Conservation (phyloP, 768 basidiomycete species). For the Mrakia gelida region DNA sequence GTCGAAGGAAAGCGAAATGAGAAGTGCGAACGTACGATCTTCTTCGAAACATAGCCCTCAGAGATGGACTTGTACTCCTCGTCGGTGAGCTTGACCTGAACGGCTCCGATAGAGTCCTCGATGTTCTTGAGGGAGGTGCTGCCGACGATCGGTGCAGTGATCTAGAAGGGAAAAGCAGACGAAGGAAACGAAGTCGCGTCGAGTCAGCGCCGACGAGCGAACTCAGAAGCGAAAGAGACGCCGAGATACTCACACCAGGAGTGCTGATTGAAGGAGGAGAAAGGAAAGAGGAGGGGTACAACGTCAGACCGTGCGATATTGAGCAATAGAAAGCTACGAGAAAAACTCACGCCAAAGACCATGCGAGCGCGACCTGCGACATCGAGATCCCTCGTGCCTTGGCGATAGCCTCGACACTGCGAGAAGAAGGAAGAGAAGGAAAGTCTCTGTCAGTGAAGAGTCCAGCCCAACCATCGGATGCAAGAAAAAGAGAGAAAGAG, state of each 20-base stretch:
- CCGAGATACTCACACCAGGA: too few relatives aligned
- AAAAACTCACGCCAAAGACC: constrained; percentile 53
- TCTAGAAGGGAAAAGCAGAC: constrained; percentile 40
- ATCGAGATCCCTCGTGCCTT: constrained; percentile 54
- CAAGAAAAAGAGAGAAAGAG: background rate
- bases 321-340: too few relatives aligned
- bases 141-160: constrained; percentile 61
- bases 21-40: too few relatives aligned
- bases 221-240: constrained; percentile 47
- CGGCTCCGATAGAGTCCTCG: constrained; percentile 49
- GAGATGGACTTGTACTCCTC: too few relatives aligned
- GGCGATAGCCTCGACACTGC: constrained; percentile 55
- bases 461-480: too few relatives aligned
- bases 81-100: constrained; percentile 52
- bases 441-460: too few relatives aligned
- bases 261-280: too few relatives aligned
- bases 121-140: constrained; percentile 55
- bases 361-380: constrained; percentile 55
- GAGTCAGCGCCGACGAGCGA: too few relatives aligned
- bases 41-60: too few relatives aligned
- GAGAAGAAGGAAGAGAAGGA: constrained; percentile 32
- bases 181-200: constrained; percentile 49
- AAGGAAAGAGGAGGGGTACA: too few relatives aligned
- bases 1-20: too few relatives aligned
- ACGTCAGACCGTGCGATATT: too few relatives aligned